phyloP scores from a whole-genome alignment of 148 eudicot genomes.

The Camellia sinensis region DNA sequence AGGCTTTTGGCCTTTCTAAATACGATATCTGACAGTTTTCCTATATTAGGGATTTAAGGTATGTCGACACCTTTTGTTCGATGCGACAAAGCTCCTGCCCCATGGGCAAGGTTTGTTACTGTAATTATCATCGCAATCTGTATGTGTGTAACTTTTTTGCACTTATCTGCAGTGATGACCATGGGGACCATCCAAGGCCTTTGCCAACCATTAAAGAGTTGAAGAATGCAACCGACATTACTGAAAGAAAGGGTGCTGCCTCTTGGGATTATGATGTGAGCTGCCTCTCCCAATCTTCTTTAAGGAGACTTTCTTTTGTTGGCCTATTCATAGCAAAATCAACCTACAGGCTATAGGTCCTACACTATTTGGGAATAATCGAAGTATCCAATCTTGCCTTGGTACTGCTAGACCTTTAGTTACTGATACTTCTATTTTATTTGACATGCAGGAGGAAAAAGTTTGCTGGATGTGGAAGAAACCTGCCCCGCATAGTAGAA shows the following conservation, averaged over 20 bases:
- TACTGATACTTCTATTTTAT: background rate
- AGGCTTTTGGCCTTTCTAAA: background rate
- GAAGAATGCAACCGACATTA: conserved; percentile 56
- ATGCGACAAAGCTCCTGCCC: conserved; percentile 97
- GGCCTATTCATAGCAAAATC: background rate
- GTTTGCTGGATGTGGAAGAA: conserved; percentile 81
- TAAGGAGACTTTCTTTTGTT: background rate
- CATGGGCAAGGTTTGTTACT: conserved; percentile 79
- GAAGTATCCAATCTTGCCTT: background rate
- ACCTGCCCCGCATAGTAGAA: conserved; percentile 60
- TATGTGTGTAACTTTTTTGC: background rate
- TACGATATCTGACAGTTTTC: conserved; percentile 14
- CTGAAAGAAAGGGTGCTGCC: conserved; percentile 60
- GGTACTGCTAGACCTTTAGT: background rate
- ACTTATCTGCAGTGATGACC: conserved; percentile 54
- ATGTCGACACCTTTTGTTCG: conserved; percentile 83
- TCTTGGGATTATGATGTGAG: conserved; percentile 94
- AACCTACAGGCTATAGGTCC: background rate
- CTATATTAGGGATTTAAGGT: conserved; percentile 56
- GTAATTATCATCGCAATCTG: background rate
- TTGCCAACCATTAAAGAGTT: conserved; percentile 67
- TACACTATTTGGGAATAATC: background rate
- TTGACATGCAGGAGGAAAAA: conserved; percentile 44
- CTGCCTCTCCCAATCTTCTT: background rate
- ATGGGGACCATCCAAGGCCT: conserved; percentile 74